Evolutionary conservation across 306 rosid genomes (phyloP), one percentile per base, ranked within the genome.

Genomic region (Astragalus membranaceus): DNA sequence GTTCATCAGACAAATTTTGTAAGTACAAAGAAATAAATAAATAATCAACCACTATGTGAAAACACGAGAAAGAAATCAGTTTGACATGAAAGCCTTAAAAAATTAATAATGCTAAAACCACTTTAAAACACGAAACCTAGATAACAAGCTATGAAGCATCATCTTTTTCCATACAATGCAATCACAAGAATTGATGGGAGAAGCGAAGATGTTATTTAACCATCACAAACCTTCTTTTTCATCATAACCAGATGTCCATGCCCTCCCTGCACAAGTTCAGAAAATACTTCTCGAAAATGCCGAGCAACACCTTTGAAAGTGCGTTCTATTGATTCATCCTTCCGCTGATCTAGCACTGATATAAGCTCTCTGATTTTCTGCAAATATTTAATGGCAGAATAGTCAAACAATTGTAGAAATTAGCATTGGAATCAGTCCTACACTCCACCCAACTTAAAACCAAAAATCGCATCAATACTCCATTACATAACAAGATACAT

Each of bases 251-350:
- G 85, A 80, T 85, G 82, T 53, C 98, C 98, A 80, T 84, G 86
- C 55, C 96, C 98, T 11, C 95, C 98, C 75, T 80, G 92, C 77
- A 94, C 98, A 67, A 94, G 98, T 75, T 94, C 92, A 11, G 98
- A 87, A 79, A 94, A 94, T 68, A 94, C 96, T 87, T 94, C 96
- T 68, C 92, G 96, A 69, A 94, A 94, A 86, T 94, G 94, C 90
- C 90, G 82, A 42, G 98, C 97, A 76, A 94, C 98, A 74, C 98
- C 98, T 84, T 94, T 94, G 82, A 90, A 94, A 71, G 98, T 94
- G 39, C 96, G 97, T 53, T 94, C 98, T 44, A 90, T 94, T 32
- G 97, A 90, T 78, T 94, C 98, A 46, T 94, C 98, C 79, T 94
- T 94, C 76, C 97, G 87, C 66, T 88, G 96, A 88, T 94, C 98